These are phyloP conservation scores for Penicillium coffeae DNA, from an alignment of 495 filamentous ascomycete genomes.

Conservation along the genomic window DNA sequence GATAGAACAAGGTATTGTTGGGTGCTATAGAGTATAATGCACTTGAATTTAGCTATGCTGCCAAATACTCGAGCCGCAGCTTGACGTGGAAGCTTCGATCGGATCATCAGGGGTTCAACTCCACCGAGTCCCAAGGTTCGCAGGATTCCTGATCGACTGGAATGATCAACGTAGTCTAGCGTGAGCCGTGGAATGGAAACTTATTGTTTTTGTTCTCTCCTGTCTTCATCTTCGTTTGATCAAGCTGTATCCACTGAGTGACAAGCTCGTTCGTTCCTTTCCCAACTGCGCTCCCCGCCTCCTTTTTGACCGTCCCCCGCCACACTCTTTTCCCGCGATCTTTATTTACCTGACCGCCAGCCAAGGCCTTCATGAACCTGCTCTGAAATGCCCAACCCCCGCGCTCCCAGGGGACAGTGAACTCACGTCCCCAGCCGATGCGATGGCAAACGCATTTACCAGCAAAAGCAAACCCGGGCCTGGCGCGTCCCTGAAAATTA, in stretches of 20 bases:
- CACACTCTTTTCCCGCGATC: constrained; percentile 1
- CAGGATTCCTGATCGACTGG: constrained; percentile 1
- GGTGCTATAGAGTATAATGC: neutral
- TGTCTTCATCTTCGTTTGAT: neutral
- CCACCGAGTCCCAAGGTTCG: neutral
- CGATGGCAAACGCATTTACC: constrained; percentile 37
- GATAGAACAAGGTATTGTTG: neutral
- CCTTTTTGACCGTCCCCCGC: neutral
- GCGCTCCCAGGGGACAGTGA: constrained; percentile 25
- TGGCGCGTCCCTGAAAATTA: constrained; percentile 59
- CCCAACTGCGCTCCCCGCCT: neutral
- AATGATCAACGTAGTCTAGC: constrained; percentile 2
- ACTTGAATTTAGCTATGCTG: no score
- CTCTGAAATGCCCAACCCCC: constrained; percentile 17
- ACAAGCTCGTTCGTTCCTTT: neutral
- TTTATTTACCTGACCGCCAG: constrained; percentile 5
- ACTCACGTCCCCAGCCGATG: constrained; percentile 20
- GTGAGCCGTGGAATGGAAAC: neutral
- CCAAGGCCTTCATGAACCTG: constrained; percentile 6
- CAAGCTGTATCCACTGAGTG: no score
- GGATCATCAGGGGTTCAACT: neutral
- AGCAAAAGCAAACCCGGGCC: constrained; percentile 36
- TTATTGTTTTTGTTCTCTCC: constrained; percentile 2
- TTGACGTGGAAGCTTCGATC: no score
- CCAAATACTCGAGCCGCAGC: no score